Evolutionary conservation across 192 early-diverging fungal species (phyloP).

Genomic region (Dimargaris cristalligena): DNA sequence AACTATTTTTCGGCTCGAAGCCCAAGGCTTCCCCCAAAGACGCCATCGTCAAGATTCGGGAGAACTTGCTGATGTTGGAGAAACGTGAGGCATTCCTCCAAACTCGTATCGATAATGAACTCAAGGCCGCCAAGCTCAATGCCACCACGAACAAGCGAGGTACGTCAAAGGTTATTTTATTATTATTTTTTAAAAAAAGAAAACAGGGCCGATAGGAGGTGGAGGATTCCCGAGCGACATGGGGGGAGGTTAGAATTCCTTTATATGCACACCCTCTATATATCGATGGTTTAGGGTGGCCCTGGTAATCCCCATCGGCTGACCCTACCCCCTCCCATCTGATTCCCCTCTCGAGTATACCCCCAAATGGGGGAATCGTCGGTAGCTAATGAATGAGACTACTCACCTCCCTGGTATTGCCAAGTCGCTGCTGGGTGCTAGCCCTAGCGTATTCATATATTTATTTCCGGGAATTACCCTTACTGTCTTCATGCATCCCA

Average conservation of each 20-base stretch:
- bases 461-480: too few relatives aligned
- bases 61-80: slow-evolving; percentile 83
- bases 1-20: slow-evolving; percentile 51
- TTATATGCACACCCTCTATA: not conserved
- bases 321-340: too few relatives aligned
- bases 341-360: too few relatives aligned
- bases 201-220: not conserved
- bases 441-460: too few relatives aligned
- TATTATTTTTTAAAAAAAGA: not conserved
- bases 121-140: slow-evolving; percentile 71
- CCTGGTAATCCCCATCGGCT: too few relatives aligned
- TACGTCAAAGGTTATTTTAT: too few relatives aligned
- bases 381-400: too few relatives aligned
- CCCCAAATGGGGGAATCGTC: too few relatives aligned
- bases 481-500: too few relatives aligned
- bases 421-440: too few relatives aligned
- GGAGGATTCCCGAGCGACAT: not conserved
- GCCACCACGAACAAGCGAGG: slow-evolving; percentile 86
- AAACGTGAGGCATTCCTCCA: slow-evolving; percentile 82
- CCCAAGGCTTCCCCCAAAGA: slow-evolving; percentile 71
- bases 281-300: not conserved
- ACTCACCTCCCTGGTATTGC: too few relatives aligned
- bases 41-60: slow-evolving; percentile 83
- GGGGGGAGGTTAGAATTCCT: not conserved
- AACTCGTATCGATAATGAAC: slow-evolving; percentile 70